These are phyloP conservation scores for Rosa lucieae DNA, from an alignment of 306 rosid genomes.

Conservation along the genomic window DNA sequence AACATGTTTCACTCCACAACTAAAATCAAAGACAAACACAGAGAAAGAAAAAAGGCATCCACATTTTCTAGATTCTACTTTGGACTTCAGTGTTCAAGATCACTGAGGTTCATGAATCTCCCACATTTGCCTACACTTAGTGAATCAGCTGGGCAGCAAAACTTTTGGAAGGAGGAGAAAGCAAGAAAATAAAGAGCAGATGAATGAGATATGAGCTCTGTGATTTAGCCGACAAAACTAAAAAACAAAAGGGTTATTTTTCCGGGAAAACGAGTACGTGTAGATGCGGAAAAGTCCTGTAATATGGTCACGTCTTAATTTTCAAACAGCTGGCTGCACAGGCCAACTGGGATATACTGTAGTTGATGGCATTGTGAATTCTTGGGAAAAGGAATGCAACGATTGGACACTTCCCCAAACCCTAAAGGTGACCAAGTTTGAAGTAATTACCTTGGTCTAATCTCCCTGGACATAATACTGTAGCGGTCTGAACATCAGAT, in stretches of 20 bases:
- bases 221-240: background rate
- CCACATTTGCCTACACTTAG: background rate
- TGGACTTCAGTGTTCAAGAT: background rate
- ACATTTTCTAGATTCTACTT: background rate
- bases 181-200: background rate
- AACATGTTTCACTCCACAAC: background rate
- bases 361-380: background rate
- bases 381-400: background rate
- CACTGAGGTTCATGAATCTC: background rate
- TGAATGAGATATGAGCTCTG: background rate
- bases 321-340: background rate
- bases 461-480: no score
- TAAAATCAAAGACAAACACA: background rate
- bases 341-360: background rate
- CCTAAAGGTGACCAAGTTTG: background rate
- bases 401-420: background rate
- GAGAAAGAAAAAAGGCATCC: background rate
- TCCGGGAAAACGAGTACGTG: conserved; percentile 3
- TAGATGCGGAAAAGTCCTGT: background rate
- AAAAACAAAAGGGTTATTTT: background rate
- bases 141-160: background rate
- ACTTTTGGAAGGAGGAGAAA: background rate
- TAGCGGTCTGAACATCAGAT: no score
- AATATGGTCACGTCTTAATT: background rate
- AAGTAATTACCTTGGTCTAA: background rate